Conservation (phyloP, 495 filamentous ascomycete species). For the Hamigera avellanea region DNA sequence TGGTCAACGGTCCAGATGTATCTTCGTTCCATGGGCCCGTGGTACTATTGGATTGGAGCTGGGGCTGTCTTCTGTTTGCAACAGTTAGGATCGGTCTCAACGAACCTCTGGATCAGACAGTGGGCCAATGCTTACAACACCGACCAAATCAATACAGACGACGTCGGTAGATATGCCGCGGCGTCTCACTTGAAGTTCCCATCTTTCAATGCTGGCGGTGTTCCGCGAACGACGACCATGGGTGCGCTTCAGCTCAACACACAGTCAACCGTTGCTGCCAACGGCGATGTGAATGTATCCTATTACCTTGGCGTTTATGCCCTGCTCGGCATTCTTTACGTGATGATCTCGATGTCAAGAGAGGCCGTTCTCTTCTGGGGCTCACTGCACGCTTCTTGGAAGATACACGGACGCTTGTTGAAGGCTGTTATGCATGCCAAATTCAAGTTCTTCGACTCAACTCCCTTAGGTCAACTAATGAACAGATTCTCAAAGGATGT, state of each 20-base stretch:
- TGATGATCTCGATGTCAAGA: slow-evolving; percentile 61
- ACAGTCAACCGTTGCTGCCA: slow-evolving; percentile 8
- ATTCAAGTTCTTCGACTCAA: slow-evolving; percentile 97
- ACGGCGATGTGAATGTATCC: slow-evolving; percentile 54
- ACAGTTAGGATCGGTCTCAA: slow-evolving; percentile 72
- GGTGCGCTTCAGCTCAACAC: slow-evolving; percentile 16
- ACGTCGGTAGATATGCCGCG: slow-evolving; percentile 28
- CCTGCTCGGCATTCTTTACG: slow-evolving; percentile 60
- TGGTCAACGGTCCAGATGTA: slow-evolving; percentile 77
- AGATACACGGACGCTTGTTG: slow-evolving; percentile 72
- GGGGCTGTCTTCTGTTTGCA: slow-evolving; percentile 63
- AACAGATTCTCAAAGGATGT: slow-evolving; percentile 98
- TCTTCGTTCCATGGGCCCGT: slow-evolving; percentile 76
- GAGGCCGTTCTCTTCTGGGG: slow-evolving; percentile 89
- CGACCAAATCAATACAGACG: slow-evolving; percentile 11
- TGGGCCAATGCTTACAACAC: slow-evolving; percentile 62
- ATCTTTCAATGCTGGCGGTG: slow-evolving; percentile 28
- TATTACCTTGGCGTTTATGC: slow-evolving; percentile 85
- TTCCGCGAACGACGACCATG: slow-evolving; percentile 24
- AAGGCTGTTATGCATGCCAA: slow-evolving; percentile 72
- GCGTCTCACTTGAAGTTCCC: slow-evolving; percentile 28
- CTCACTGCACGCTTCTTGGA: slow-evolving; percentile 77
- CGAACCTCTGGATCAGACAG: slow-evolving; percentile 86
- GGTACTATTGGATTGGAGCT: slow-evolving; percentile 85
- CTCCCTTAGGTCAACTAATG: slow-evolving; percentile 93